These are phyloP conservation scores for Pseudocercospora eumusae DNA, from an alignment of 2,329 filamentous ascomycete species.

Conservation along the genomic window DNA sequence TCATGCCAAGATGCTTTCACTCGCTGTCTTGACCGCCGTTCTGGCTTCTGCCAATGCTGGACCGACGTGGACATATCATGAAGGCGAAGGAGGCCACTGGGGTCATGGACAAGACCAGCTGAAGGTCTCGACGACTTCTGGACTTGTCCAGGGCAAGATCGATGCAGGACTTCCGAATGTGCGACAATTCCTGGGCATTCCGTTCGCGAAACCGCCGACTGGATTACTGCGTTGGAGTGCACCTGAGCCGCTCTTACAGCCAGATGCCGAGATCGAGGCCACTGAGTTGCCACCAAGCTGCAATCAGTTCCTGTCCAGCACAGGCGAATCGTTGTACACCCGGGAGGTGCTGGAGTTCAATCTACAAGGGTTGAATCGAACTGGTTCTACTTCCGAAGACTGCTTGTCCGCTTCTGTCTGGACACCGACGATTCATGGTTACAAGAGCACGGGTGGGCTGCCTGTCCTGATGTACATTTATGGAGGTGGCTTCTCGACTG, in stretches of 20 bases:
- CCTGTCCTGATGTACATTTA: conserved; percentile 54
- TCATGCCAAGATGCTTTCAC: not conserved
- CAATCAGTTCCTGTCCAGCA: conserved; percentile 31
- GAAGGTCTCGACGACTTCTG: conserved; percentile 14
- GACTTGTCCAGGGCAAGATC: conserved; percentile 13
- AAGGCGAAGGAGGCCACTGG: not conserved
- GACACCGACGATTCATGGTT: conserved; percentile 40
- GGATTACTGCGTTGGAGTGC: conserved; percentile 38
- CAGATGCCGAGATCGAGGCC: conserved; percentile 28
- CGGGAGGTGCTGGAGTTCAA: conserved; percentile 37
- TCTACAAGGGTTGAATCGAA: conserved; percentile 35
- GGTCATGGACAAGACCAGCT: conserved; percentile 2
- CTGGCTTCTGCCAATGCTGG: not conserved
- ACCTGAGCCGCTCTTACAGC: conserved; percentile 28
- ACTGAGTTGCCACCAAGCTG: conserved; percentile 35
- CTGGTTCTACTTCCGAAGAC: conserved; percentile 44
- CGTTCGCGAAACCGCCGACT: conserved; percentile 40
- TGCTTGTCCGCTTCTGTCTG: conserved; percentile 53
- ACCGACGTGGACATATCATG: not conserved
- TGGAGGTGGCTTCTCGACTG: conserved; percentile 50
- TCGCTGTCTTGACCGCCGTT: not conserved
- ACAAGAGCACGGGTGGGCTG: conserved; percentile 19
- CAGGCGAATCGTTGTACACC: conserved; percentile 28
- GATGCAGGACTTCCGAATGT: conserved; percentile 21
- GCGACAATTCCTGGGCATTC: conserved; percentile 41